Evolutionary conservation across 139 green algal genomes (phyloP).

Genomic region (Coccomyxa sp.): DNA sequence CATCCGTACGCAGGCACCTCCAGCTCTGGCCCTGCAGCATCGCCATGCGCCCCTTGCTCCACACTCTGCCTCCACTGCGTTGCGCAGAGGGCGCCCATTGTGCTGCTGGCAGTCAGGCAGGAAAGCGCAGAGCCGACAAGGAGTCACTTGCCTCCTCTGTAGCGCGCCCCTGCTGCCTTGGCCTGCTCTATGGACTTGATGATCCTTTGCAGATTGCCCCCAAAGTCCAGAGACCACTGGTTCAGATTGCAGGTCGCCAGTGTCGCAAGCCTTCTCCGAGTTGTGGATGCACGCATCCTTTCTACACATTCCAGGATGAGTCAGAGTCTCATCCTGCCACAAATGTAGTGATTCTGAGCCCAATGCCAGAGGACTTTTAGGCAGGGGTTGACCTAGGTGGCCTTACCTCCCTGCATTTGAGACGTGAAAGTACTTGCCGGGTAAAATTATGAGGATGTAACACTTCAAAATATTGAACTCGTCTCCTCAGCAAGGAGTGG

Average conservation of each 20-base stretch:
- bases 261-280: constrained; percentile 25
- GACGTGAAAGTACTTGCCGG: no score
- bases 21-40: constrained; percentile 86
- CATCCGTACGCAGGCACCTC: constrained; percentile 97
- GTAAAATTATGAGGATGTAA: no score
- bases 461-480: no score
- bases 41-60: no score
- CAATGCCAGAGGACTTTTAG: no score
- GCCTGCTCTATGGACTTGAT: constrained; percentile 71
- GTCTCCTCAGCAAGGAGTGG: no score
- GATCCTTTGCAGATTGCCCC: constrained; percentile 85
- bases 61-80: background rate
- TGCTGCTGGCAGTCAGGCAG: background rate
- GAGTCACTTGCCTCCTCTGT: constrained; percentile 46
- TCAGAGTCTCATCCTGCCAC: no score
- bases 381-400: no score
- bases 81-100: background rate
- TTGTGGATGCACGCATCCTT: no score
- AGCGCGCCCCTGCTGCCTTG: constrained; percentile 57
- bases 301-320: no score
- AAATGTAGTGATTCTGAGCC: no score
- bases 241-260: constrained; percentile 96
- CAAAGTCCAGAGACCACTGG: constrained; percentile 98
- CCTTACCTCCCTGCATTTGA: no score
- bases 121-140: background rate